Evolutionary conservation across 116 monocot species (phyloP).

Genomic region (Zostera marina): DNA sequence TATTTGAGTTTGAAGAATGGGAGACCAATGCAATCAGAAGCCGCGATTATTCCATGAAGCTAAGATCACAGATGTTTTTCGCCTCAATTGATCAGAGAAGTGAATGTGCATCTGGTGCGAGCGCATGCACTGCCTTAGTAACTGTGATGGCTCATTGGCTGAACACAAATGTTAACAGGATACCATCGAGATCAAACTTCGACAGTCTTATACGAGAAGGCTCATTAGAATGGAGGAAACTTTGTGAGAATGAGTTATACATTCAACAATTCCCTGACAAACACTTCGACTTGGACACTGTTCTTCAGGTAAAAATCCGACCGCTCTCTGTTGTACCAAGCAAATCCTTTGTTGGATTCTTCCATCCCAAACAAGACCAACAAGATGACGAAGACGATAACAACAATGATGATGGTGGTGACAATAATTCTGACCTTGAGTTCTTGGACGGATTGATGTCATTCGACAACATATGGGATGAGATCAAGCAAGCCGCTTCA

Average conservation of each 20-base stretch:
- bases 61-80: constrained; percentile 63
- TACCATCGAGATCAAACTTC: constrained; percentile 78
- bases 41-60: constrained; percentile 67
- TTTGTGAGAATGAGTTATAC: constrained; percentile 46
- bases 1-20: constrained; percentile 78
- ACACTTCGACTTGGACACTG: constrained; percentile 73
- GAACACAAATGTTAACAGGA: constrained; percentile 22
- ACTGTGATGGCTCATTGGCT: constrained; percentile 87
- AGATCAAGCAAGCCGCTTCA: constrained; percentile 25
- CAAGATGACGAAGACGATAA: constrained; percentile 5
- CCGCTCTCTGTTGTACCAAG: constrained; percentile 29
- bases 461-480: constrained; percentile 72
- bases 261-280: constrained; percentile 44
- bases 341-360: constrained; percentile 69
- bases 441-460: constrained; percentile 66
- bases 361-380: constrained; percentile 22
- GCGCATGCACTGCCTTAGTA: constrained; percentile 90
- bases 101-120: constrained; percentile 76
- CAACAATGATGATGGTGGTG: background rate
- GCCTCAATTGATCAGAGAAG: constrained; percentile 91
- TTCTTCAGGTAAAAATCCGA: constrained; percentile 46
- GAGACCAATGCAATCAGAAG: constrained; percentile 39
- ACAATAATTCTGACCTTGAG: constrained; percentile 26
- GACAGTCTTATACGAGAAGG: constrained; percentile 85
- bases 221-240: constrained; percentile 71